Evolutionary conservation across 2,329 filamentous ascomycete species (phyloP).

Genomic region (Cryphonectria radicalis): DNA sequence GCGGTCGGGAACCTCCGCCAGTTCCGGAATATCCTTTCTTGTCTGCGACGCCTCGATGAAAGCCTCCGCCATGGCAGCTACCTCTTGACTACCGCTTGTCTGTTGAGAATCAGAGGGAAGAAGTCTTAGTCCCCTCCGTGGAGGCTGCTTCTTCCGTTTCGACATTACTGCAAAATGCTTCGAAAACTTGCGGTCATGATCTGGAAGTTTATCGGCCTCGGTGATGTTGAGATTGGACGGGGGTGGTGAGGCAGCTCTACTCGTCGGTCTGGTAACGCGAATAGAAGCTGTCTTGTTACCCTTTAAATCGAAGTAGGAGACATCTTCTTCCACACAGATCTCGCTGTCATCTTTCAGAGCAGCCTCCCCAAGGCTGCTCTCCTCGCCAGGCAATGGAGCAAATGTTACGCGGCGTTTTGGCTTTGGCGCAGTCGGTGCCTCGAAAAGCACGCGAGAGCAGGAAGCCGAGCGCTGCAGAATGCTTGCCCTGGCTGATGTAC

Average conservation of each 20-base stretch:
- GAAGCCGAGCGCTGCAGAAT: slow-evolving; percentile 10
- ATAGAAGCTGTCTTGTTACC: slow-evolving; percentile 22
- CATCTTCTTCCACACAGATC: slow-evolving; percentile 19
- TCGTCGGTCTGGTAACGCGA: slow-evolving; percentile 8
- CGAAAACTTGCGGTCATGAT: slow-evolving; percentile 45
- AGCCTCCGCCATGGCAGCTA: slow-evolving; percentile 54
- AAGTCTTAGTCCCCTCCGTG: slow-evolving; percentile 36
- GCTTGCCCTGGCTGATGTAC: slow-evolving; percentile 4
- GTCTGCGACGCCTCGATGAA: slow-evolving; percentile 51
- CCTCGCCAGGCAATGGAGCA: slow-evolving; percentile 37
- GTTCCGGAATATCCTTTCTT: slow-evolving; percentile 22
- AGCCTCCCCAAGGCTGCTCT: neutral
- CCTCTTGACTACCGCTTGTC: slow-evolving; percentile 43
- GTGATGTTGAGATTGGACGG: slow-evolving; percentile 17
- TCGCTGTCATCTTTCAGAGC: slow-evolving; percentile 2
- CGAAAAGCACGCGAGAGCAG: slow-evolving; percentile 18
- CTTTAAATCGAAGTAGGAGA: slow-evolving; percentile 21
- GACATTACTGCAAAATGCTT: slow-evolving; percentile 53
- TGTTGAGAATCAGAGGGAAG: slow-evolving; percentile 50
- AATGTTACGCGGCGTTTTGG: slow-evolving; percentile 42
- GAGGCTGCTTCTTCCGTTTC: slow-evolving; percentile 37
- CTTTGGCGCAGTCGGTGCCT: slow-evolving; percentile 32
- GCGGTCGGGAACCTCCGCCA: slow-evolving; percentile 2
- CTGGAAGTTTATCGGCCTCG: slow-evolving; percentile 39
- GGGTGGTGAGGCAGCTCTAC: slow-evolving; percentile 25